phyloP scores from a whole-genome alignment of 768 basidiomycete species.

The Leucosporidium creatinivorum region DNA sequence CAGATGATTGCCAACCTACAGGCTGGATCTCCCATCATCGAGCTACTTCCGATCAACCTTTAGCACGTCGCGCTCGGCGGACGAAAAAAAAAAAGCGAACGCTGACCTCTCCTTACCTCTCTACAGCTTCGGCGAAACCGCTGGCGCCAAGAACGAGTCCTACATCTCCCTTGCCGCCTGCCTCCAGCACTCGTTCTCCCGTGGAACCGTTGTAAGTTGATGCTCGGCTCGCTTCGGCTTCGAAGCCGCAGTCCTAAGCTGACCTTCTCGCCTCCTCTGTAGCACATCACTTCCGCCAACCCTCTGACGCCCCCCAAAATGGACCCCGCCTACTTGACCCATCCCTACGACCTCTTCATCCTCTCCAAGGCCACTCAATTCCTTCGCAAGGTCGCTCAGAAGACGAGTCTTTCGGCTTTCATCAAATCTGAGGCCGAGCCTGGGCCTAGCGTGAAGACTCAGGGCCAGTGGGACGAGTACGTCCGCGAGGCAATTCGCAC shows the following conservation, averaged over 20 bases:
- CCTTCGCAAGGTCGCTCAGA: slow-evolving; percentile 10
- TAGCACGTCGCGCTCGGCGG: slow-evolving; percentile 7
- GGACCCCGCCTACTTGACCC: neutral
- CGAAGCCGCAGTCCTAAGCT: too few species aligned
- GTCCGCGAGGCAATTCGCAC: slow-evolving; percentile 47
- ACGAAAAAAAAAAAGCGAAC: slow-evolving; percentile 34
- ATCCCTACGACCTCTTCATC: slow-evolving; percentile 7
- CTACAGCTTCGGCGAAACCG: too few species aligned
- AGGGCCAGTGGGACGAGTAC: slow-evolving; percentile 55
- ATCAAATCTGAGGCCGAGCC: slow-evolving; percentile 40
- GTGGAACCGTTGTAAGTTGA: slow-evolving; percentile 17
- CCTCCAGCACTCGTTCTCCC: slow-evolving; percentile 20
- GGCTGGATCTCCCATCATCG: slow-evolving; percentile 9
- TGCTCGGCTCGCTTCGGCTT: neutral
- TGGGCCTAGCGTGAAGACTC: slow-evolving; percentile 50
- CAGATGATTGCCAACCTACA: neutral
- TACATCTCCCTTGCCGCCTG: slow-evolving; percentile 44
- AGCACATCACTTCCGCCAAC: neutral
- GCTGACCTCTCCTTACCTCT: too few species aligned
- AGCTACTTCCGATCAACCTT: slow-evolving; percentile 18
- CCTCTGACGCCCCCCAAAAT: neutral
- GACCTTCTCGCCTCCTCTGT: too few species aligned
- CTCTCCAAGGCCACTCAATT: slow-evolving; percentile 9
- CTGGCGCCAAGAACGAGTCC: slow-evolving; percentile 40
- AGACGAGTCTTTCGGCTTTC: neutral